phyloP scores from a whole-genome alignment of 352 stramenopile species.

The Phytopythium montanum region DNA sequence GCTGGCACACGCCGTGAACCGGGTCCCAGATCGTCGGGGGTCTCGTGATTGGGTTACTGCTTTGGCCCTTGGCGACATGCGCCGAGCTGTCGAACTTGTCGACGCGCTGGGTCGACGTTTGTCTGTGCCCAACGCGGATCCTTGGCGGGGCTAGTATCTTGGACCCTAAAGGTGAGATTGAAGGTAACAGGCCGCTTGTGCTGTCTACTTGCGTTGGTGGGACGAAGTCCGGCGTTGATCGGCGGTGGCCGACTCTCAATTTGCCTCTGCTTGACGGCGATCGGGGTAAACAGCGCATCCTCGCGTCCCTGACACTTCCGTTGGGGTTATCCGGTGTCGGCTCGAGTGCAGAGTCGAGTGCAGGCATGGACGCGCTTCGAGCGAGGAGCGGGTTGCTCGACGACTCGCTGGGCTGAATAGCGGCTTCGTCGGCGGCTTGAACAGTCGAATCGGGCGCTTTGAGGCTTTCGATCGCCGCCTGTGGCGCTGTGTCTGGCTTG shows the following conservation, averaged over 20 bases:
- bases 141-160: not conserved
- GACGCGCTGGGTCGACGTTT: slow-evolving; percentile 4
- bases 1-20: slow-evolving; percentile 69
- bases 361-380: slow-evolving; percentile 4
- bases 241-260: not conserved
- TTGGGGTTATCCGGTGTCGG: not conserved
- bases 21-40: slow-evolving; percentile 61
- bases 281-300: not conserved
- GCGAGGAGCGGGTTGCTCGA: not conserved
- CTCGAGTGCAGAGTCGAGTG: not conserved
- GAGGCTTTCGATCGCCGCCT: not conserved
- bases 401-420: not conserved
- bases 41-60: slow-evolving; percentile 6
- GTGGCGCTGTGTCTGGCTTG: not conserved
- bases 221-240: not conserved
- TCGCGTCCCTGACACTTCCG: not conserved
- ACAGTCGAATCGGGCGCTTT: not conserved
- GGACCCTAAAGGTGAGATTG: not conserved
- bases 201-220: not conserved
- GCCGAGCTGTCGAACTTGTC: slow-evolving; percentile 27
- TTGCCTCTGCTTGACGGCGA: not conserved
- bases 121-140: not conserved
- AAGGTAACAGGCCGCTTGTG: not conserved
- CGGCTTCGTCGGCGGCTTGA: not conserved
- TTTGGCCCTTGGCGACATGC: slow-evolving; percentile 12